Evolutionary conservation across 352 stramenopile genomes (phyloP).

Genomic region (Blastocystis sp.): DNA sequence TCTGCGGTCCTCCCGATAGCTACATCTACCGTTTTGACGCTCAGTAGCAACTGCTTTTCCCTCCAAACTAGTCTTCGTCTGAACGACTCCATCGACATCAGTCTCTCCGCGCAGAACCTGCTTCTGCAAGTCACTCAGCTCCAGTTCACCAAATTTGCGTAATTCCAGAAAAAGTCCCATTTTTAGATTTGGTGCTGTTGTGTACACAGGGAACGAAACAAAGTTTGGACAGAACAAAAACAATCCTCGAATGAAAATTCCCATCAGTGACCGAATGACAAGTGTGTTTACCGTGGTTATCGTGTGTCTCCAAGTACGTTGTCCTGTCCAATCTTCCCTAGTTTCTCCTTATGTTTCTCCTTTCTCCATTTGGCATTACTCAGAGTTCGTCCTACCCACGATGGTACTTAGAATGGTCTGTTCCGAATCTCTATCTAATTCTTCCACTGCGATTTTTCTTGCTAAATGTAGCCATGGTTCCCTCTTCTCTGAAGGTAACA

Average conservation of each 20-base stretch:
- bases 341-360: conserved; percentile 57
- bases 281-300: conserved; percentile 76
- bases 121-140: conserved; percentile 79
- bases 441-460: conserved; percentile 75
- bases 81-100: neutral
- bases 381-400: conserved; percentile 78
- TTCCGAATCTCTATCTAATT: conserved; percentile 64
- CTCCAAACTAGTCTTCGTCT: neutral
- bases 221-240: conserved; percentile 82
- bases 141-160: conserved; percentile 79
- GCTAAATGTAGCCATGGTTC: conserved; percentile 81
- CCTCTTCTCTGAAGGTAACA: conserved; percentile 82
- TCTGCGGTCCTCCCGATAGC: conserved; percentile 69
- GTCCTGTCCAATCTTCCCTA: conserved; percentile 68
- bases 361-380: conserved; percentile 75
- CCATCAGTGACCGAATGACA: conserved; percentile 70
- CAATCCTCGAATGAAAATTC: conserved; percentile 74
- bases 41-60: conserved; percentile 12
- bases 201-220: conserved; percentile 82
- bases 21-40: conserved; percentile 81
- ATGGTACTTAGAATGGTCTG: conserved; percentile 72
- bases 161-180: neutral
- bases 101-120: conserved; percentile 66
- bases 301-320: conserved; percentile 71
- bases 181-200: conserved; percentile 69